Evolutionary conservation across 257 asterid genomes (phyloP), one percentile per base, ranked within the genome.

Genomic region (Mitragyna speciosa): DNA sequence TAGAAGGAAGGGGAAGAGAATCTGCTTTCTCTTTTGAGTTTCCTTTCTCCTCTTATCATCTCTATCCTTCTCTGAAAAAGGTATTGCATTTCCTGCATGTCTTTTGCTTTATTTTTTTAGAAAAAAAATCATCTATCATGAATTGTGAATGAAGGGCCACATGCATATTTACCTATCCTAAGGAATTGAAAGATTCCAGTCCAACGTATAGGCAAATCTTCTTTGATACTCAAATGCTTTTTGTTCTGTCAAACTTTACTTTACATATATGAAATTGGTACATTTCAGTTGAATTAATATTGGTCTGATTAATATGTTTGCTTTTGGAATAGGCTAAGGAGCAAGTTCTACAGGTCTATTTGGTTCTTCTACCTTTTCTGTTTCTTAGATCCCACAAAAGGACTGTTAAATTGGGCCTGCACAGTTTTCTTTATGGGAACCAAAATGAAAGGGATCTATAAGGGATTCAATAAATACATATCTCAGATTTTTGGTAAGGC

Each of bases 361-460:
- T 65, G 80, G 84, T 72, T 68, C 79, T 81, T 87, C 83, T 66
- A 79, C 80, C 82, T 83, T 54, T 81, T 49, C 79, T 80, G 64
- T 64, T 59, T 77, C 76, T 83, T 82, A 78, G 56, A 68, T 72
- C 84, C 76, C 47, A 75, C 79, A 81, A 81, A 66, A 79, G 78
- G 77, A 58, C 76, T 71, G 54, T 70, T 84, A 79, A 58, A 76
- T 84, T 79, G 63, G 75, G 72, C 77, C 80, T 79, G 30, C 76
- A 68, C 76, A 41, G 47, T 71, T 73, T 76, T 54, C 43, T 31
- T 22, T 39, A 90, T 88, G 91, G 93, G 89, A 76, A 87, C 96
- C 36, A 83, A 87, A 76, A 92, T 92, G 92, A 94, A 91, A 83
- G 97, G 97, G 77, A 83, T 92, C 78, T 92, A 81, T 84, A 94